These are phyloP conservation scores for Carex cristatella DNA, from an alignment of 176 grass and related monocot genomes.

Conservation along the genomic window DNA sequence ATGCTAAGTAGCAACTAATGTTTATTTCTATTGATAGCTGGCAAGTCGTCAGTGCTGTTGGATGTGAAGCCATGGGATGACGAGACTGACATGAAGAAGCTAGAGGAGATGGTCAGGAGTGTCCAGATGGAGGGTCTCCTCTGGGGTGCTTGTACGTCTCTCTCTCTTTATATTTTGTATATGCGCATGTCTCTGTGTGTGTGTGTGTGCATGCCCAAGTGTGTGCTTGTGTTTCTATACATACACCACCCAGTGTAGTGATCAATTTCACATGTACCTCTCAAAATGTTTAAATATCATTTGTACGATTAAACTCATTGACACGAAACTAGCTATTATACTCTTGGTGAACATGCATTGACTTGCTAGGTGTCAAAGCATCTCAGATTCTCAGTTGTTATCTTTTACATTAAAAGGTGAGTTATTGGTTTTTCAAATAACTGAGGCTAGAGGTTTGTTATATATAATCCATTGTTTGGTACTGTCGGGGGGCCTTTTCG, in stretches of 20 bases:
- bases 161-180: not conserved
- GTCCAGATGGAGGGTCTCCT: slow-evolving; percentile 81
- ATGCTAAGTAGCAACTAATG: not conserved
- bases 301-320: not conserved
- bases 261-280: not conserved
- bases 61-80: slow-evolving; percentile 93
- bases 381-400: not conserved
- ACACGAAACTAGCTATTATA: not conserved
- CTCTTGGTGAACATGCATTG: not conserved
- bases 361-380: not conserved
- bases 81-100: slow-evolving; percentile 95
- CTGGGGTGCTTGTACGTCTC: slow-evolving; percentile 92
- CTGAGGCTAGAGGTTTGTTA: not conserved
- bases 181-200: not conserved
- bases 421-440: not conserved
- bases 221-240: not conserved
- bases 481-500: not conserved
- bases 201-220: not conserved
- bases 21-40: slow-evolving; percentile 31
- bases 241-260: not conserved
- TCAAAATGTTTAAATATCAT: not conserved
- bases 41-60: slow-evolving; percentile 82
- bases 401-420: not conserved
- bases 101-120: slow-evolving; percentile 72
- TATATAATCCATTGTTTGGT: not conserved